Evolutionary conservation across 2,329 filamentous ascomycete genomes (phyloP).

Genomic region (Microdochium nivale): DNA sequence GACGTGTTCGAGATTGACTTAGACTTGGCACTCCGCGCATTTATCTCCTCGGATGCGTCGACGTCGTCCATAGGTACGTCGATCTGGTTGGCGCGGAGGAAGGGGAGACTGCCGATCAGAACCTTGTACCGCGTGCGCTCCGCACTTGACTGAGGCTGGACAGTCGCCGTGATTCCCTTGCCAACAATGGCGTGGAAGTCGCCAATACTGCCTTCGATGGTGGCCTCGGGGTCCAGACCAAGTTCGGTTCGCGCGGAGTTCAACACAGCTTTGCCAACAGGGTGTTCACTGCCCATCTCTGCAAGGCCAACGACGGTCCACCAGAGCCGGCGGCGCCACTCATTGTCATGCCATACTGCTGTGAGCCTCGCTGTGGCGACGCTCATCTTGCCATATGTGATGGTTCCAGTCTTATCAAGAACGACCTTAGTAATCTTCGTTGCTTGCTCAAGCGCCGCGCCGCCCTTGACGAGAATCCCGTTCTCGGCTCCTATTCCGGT

Average conservation of each 20-base stretch:
- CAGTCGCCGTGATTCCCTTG: slow-evolving; percentile 71
- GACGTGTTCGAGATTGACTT: slow-evolving; percentile 21
- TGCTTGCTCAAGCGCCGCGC: slow-evolving; percentile 80
- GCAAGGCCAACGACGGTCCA: slow-evolving; percentile 95
- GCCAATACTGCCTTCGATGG: slow-evolving; percentile 74
- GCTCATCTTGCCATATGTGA: slow-evolving; percentile 93
- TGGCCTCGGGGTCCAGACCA: slow-evolving; percentile 60
- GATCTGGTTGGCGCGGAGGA: slow-evolving; percentile 64
- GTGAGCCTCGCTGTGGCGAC: slow-evolving; percentile 66
- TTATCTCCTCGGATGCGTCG: slow-evolving; percentile 52
- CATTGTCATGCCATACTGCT: slow-evolving; percentile 59
- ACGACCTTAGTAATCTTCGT: slow-evolving; percentile 87
- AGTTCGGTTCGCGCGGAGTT: slow-evolving; percentile 67
- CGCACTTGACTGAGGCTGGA: slow-evolving; percentile 65
- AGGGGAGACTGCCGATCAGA: slow-evolving; percentile 75
- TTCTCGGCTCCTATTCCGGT: slow-evolving; percentile 95
- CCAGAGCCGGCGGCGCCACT: slow-evolving; percentile 69
- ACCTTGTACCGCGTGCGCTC: slow-evolving; percentile 67
- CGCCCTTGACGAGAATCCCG: slow-evolving; percentile 96
- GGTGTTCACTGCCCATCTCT: slow-evolving; percentile 93
- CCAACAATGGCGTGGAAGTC: slow-evolving; percentile 81
- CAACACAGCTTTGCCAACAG: slow-evolving; percentile 84
- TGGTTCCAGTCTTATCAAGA: slow-evolving; percentile 90
- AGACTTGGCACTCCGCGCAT: slow-evolving; percentile 31
- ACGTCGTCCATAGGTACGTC: slow-evolving; percentile 55